Evolutionary conservation across 768 basidiomycete species (phyloP), one percentile per base, ranked within the genome.

Genomic region (Leccinum aurantiacum): DNA sequence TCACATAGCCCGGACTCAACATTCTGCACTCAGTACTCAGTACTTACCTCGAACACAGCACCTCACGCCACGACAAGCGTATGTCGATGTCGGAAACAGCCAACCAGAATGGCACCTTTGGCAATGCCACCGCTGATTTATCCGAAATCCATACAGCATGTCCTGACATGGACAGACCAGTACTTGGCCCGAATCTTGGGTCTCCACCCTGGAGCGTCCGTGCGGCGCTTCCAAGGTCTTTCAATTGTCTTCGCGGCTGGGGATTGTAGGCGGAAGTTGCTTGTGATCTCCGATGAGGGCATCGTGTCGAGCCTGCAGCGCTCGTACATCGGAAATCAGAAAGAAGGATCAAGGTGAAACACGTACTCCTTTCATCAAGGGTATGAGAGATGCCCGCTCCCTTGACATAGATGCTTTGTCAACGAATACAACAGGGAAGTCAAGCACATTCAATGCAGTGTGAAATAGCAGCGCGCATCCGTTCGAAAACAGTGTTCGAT

Each of bases 401-500:
- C 94, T 96, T 33, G 91, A 93, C 93, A 97, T 96, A 8, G 91
- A 93, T 1, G 95, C 95, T 74, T 98, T 95, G 69, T 98, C 95
- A 15, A 97, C 75, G 67, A 96, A 95, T 2, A 97, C 93, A 33
- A 96, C 84, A 3, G 95, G 95, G 68, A 97, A 95, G 70, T 97
- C 95, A n/a, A 86, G 79, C 6, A 88, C 82, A 60, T 85, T 84
- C 56, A 95, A 75, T 1, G 84, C 79, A 69, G 27, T 80, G 71
- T 9, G 72, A 65, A 24, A 95, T 80, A 10, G 93, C 92, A 2
- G 78, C 74, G 9, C 84, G 79, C 84, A 93, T 93, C 47, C 90
- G 82, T 31, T 84, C 78, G 60, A 82, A 86, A 14, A 85, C 79
- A 50, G 91, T 80, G 60, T 86, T 84, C 24, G 86, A 86, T 9